Percentiles rank a stretch among this genome's conserved stretches.
Conservation (phyloP, 2,329 filamentous ascomycete species). For the Scedosporium dehoogii region DNA sequence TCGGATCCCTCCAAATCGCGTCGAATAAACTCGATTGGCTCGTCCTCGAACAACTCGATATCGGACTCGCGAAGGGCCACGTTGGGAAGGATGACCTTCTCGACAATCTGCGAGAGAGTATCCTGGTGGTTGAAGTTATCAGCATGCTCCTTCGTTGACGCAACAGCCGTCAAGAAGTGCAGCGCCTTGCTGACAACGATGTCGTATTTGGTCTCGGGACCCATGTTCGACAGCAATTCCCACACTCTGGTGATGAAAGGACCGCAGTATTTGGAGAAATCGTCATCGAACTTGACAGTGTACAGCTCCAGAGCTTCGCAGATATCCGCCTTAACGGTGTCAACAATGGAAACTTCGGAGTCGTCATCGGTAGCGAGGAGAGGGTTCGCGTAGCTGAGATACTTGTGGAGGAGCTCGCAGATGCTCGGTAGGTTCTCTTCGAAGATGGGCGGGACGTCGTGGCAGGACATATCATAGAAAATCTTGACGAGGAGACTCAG, state of each 20-base stretch:
- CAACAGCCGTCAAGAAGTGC: slow-evolving; percentile 87
- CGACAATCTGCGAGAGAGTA: slow-evolving; percentile 76
- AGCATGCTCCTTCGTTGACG: slow-evolving; percentile 67
- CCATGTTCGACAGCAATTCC: slow-evolving; percentile 79
- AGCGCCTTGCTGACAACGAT: slow-evolving; percentile 88
- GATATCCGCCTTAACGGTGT: slow-evolving; percentile 85
- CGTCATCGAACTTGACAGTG: slow-evolving; percentile 91
- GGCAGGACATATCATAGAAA: slow-evolving; percentile 92
- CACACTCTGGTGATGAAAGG: slow-evolving; percentile 86
- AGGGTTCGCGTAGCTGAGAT: slow-evolving; percentile 81
- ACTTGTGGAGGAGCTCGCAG: slow-evolving; percentile 77
- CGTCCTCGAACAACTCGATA: slow-evolving; percentile 92
- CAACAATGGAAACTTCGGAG: slow-evolving; percentile 72
- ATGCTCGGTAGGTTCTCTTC: slow-evolving; percentile 78
- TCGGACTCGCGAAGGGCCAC: slow-evolving; percentile 87
- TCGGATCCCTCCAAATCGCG: slow-evolving; percentile 93
- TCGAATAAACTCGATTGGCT: slow-evolving; percentile 96
- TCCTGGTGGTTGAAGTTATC: slow-evolving; percentile 74
- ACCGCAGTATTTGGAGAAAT: slow-evolving; percentile 69
- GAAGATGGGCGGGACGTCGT: slow-evolving; percentile 89
- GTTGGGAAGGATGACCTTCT: slow-evolving; percentile 93
- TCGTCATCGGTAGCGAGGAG: slow-evolving; percentile 78
- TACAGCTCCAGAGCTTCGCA: slow-evolving; percentile 86
- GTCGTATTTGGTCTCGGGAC: slow-evolving; percentile 85
- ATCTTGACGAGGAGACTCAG: slow-evolving; percentile 85